Conservation (phyloP, 139 green algal species). For the Ettlia oleoabundans region DNA sequence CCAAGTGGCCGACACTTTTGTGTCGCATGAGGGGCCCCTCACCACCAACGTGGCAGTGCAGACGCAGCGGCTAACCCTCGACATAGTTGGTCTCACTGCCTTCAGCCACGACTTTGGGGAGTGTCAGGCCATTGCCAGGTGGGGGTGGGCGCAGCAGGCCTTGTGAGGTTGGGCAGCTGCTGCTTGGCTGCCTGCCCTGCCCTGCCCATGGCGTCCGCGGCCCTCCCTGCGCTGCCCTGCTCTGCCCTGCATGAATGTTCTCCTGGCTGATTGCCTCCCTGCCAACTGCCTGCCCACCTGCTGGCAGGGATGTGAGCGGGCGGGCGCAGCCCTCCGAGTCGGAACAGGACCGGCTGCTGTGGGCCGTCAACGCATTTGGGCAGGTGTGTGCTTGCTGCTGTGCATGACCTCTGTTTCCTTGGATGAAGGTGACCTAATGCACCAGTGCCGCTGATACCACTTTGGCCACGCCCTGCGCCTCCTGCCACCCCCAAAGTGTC, state of each 20-base stretch:
- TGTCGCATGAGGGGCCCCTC: constrained; percentile 10
- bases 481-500: too few species aligned
- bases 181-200: neutral
- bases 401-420: too few species aligned
- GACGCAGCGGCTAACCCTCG: constrained; percentile 75
- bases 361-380: constrained; percentile 70
- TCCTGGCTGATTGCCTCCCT: too few species aligned
- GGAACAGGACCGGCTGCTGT: constrained; percentile 61
- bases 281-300: neutral
- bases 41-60: constrained; percentile 65
- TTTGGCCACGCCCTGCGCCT: too few species aligned
- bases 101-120: constrained; percentile 77
- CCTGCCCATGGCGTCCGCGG: neutral
- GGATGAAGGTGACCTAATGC: too few species aligned
- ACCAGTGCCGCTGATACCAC: too few species aligned
- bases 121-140: neutral
- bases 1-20: constrained; percentile 50
- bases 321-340: constrained; percentile 16
- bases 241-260: neutral
- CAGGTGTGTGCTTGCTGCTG: constrained; percentile 26
- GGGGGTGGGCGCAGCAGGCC: neutral
- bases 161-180: neutral
- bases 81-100: constrained; percentile 71
- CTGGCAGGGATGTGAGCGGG: constrained; percentile 34
- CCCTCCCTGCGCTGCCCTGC: neutral